phyloP scores from a whole-genome alignment of 192 early-diverging fungal species.

The Rhizophagus prolifer region DNA sequence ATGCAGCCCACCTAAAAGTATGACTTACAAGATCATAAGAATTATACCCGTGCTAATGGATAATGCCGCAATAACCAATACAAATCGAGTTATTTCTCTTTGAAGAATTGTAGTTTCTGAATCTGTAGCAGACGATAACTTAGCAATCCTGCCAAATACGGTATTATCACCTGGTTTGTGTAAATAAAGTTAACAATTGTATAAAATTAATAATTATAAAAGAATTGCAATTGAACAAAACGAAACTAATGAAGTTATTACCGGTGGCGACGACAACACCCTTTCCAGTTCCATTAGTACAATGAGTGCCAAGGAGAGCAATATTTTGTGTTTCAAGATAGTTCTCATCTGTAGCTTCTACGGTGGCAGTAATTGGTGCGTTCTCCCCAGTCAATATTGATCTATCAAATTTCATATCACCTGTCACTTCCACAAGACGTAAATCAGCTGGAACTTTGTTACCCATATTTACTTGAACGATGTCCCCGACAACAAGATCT shows the following conservation, averaged over 20 bases:
- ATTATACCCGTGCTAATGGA: constrained; percentile 44
- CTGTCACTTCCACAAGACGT: constrained; percentile 59
- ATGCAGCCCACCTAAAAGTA: no score
- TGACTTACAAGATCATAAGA: constrained; percentile 17
- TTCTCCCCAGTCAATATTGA: constrained; percentile 78
- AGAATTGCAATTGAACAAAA: neutral
- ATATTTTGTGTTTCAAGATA: constrained; percentile 81
- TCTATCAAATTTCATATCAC: constrained; percentile 78
- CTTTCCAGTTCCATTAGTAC: constrained; percentile 68
- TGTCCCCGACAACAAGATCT: constrained; percentile 73
- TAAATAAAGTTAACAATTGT: neutral
- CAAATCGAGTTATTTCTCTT: constrained; percentile 64
- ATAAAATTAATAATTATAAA: neutral
- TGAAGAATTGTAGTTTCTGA: constrained; percentile 56
- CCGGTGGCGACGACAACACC: constrained; percentile 80
- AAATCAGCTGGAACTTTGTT: constrained; percentile 79
- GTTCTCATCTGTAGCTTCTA: constrained; percentile 66
- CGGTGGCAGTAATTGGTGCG: constrained; percentile 61
- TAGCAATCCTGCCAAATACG: constrained; percentile 74
- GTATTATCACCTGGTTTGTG: constrained; percentile 40
- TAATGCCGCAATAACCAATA: constrained; percentile 62
- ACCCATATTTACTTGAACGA: constrained; percentile 65
- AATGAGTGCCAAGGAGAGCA: constrained; percentile 68
- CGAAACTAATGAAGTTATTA: neutral
- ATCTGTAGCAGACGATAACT: constrained; percentile 47